Evolutionary conservation across 2,329 filamentous ascomycete species (phyloP).

Genomic region (Penicillium olsonii): DNA sequence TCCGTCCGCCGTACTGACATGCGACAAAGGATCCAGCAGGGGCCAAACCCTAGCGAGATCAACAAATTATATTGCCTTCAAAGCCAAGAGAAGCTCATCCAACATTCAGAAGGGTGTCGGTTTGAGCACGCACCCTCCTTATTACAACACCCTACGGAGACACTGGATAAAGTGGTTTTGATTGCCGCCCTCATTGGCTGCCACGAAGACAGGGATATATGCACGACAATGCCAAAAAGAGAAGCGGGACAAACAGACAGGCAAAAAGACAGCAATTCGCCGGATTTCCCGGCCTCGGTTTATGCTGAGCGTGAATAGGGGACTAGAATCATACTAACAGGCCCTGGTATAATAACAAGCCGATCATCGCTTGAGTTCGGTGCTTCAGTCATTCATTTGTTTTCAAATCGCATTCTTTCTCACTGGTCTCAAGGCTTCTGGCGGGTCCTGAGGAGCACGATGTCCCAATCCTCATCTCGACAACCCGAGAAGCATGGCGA

Average conservation of each 20-base stretch:
- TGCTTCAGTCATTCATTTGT: background rate
- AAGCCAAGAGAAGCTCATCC: too few species aligned
- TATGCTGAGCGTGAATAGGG: background rate
- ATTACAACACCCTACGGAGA: constrained; percentile 3
- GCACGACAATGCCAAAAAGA: background rate
- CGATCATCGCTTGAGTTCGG: background rate
- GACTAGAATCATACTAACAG: too few species aligned
- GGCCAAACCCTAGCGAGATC: too few species aligned
- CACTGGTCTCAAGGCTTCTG: background rate
- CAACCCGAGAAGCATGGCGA: background rate
- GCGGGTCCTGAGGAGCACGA: background rate
- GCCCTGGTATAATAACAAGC: background rate
- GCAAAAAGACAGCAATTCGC: background rate
- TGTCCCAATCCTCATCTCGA: background rate
- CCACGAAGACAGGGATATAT: background rate
- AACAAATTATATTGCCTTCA: background rate
- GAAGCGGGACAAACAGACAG: too few species aligned
- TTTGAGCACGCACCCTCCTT: constrained; percentile 1
- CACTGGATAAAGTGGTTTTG: background rate
- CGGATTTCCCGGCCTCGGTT: background rate
- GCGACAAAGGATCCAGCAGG: too few species aligned
- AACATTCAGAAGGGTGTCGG: too few species aligned
- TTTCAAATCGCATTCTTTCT: background rate
- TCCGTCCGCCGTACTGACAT: too few species aligned
- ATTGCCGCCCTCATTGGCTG: background rate